phyloP scores from a whole-genome alignment of 23 red algal species.

The Gracilariopsis chorda region DNA sequence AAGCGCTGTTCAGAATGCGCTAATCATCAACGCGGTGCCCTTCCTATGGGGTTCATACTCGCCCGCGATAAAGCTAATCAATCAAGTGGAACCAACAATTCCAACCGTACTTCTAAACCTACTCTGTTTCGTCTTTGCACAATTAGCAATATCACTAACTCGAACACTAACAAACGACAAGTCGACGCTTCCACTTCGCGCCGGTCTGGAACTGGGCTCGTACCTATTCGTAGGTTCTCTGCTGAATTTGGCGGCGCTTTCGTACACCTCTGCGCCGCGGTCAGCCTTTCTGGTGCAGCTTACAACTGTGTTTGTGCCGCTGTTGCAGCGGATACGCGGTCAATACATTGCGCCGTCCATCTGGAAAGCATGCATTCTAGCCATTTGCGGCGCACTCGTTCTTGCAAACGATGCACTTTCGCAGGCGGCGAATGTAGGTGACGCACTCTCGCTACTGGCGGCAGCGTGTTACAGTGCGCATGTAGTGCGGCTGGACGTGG shows the following conservation, averaged over 20 bases:
- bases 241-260: slow-evolving; percentile 38
- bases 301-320: slow-evolving; percentile 58
- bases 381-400: slow-evolving; percentile 17
- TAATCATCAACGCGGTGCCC: slow-evolving; percentile 57
- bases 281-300: slow-evolving; percentile 69
- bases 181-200: not conserved
- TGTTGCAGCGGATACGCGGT: not conserved
- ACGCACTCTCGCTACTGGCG: not conserved
- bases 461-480: slow-evolving; percentile 5
- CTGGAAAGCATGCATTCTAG: not conserved
- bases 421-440: not conserved
- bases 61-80: not conserved
- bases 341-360: not conserved
- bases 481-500: not conserved
- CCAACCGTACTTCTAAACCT: slow-evolving; percentile 56
- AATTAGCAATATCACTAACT: not conserved
- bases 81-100: not conserved
- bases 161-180: not conserved
- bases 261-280: slow-evolving; percentile 52
- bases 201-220: slow-evolving; percentile 33
- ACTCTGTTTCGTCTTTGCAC: not conserved
- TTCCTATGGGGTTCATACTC: slow-evolving; percentile 71
- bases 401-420: not conserved
- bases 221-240: slow-evolving; percentile 57
- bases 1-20: not conserved